Conservation (phyloP, 306 rosid species). For the Hylodesmum podocarpum region DNA sequence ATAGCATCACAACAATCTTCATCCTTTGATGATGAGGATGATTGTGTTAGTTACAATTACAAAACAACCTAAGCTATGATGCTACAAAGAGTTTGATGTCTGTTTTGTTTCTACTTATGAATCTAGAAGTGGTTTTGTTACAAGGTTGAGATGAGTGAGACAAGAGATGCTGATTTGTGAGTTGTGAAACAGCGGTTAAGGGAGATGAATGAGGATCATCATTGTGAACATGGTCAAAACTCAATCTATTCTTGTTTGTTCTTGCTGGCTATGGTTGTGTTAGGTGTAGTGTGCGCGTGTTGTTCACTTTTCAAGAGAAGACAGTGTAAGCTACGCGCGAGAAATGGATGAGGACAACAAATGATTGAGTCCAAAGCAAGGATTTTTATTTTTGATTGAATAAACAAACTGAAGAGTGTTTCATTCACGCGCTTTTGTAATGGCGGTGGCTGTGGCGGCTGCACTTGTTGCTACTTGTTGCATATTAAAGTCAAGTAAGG, state of each 20-base stretch:
- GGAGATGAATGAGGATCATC: not conserved
- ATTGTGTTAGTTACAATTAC: not conserved
- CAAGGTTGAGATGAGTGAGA: not conserved
- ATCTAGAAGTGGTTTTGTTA: not conserved
- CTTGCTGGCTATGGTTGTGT: conserved; percentile 30
- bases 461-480: not conserved
- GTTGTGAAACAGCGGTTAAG: not conserved
- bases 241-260: not conserved
- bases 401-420: not conserved
- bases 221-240: conserved; percentile 13
- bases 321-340: conserved; percentile 28
- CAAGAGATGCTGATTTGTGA: not conserved
- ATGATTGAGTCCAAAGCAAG: not conserved
- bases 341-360: no score
- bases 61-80: not conserved
- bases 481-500: not conserved
- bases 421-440: conserved; percentile 7
- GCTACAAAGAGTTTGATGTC: not conserved
- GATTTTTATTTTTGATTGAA: not conserved
- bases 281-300: conserved; percentile 9
- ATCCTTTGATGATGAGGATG: not conserved
- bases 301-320: not conserved
- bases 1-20: conserved; percentile 13
- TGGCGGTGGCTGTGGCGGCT: conserved; percentile 31
- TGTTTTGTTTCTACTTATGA: conserved; percentile 16